A percentile compares a stretch with the other conserved stretches of the same genome.
Conservation (phyloP, 345 rosid species). For the Anacardium occidentale region DNA sequence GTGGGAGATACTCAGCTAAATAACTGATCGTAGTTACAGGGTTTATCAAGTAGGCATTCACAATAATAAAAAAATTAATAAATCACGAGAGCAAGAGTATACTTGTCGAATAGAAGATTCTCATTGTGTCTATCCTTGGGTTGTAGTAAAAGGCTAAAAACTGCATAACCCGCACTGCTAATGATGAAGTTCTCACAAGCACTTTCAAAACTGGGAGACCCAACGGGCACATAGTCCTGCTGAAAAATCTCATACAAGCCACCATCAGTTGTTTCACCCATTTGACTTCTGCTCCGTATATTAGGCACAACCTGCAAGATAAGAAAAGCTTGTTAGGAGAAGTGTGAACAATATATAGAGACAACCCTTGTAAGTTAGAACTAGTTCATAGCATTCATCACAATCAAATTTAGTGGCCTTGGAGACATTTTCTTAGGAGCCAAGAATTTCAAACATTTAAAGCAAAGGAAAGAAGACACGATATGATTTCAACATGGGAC, state of each 20-base stretch:
- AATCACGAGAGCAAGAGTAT: slow-evolving; percentile 22
- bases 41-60: background rate
- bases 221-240: slow-evolving; percentile 95
- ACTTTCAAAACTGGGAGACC: slow-evolving; percentile 81
- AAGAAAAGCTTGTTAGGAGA: background rate
- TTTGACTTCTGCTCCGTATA: slow-evolving; percentile 93
- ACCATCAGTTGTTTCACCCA: slow-evolving; percentile 99
- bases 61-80: slow-evolving; percentile 13
- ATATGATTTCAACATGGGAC: background rate
- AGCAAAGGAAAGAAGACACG: background rate
- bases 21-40: background rate
- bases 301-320: slow-evolving; percentile 82
- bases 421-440: background rate
- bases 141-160: slow-evolving; percentile 93
- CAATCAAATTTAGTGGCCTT: background rate
- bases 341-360: background rate
- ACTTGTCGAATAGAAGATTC: slow-evolving; percentile 96
- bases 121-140: slow-evolving; percentile 99
- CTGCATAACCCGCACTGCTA: slow-evolving; percentile 99
- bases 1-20: background rate
- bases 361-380: background rate
- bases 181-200: slow-evolving; percentile 94
- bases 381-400: background rate
- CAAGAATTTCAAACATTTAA: background rate
- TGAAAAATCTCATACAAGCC: slow-evolving; percentile 97